Base-by-base conservation (phyloP, 2,329 filamentous ascomycete genomes). In the Fonsecaea monophora region DNA sequence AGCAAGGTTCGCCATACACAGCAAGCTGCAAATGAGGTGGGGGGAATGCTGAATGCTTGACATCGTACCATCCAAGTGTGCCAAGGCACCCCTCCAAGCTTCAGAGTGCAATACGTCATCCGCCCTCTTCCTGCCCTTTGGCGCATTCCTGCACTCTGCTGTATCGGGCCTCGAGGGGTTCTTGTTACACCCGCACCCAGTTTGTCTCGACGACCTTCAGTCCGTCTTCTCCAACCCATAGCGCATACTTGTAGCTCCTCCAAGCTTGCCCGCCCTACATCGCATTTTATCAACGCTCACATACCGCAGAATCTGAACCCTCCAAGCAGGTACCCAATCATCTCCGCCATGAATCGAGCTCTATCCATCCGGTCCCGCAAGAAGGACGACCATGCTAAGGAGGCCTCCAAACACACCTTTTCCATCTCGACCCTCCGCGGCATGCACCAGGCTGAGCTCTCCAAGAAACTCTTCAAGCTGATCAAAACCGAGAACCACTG, bases 401-500 rank as follows among this genome's bases (percentile, higher is more conserved):
- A 78, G 74, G 78, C 75, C 18, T 74, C 75, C 56, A 88, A 86
- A 74, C 89, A 91, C 77, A 89, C 88, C 75, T 97, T 98, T 82
- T 91, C 89, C 66, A 90, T 98, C 82, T 89, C 87, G 71, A 95
- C 92, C 21, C 88, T 99, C 63, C 92, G 94, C 60, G 92, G 92
- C 64, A 87, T 89, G 57, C 86, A 90, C 73, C 92, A 97, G 77
- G 92, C 94, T 4, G 93, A 97, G 78, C 87, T 97, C 34, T 93
- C 92, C 74, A 92, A 92, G 79, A 92, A 90, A 77, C 88, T 99
- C 60, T 96, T 90, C 85, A 90, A 90, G 74, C 86, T 99, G 68
- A 97, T 98, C 84, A 99, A 99, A 83, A 92, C 91, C 58, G 91
- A 96, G 80, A 98, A 97, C 83, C 89, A 90, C 76, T 89, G 94